A percentile compares a stretch with the other conserved stretches of the same genome.
Evolutionary conservation across 371 early-diverging fungal genomes (phyloP).

Genomic region (Mucor sp.): DNA sequence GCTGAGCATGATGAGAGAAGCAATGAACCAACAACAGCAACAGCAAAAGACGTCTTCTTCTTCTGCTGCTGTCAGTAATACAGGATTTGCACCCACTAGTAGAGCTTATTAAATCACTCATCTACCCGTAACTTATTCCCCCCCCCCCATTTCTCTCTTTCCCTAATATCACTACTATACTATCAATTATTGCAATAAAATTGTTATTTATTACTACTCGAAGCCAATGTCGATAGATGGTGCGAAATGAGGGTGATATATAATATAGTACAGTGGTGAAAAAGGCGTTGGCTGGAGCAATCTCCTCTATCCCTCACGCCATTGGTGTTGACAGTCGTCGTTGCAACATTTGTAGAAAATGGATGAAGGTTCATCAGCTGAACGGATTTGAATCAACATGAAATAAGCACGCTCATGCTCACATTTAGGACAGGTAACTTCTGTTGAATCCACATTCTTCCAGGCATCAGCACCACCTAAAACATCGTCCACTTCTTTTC

Average conservation of each 20-base stretch:
- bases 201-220: not conserved
- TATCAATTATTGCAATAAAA: constrained; percentile 1
- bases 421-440: constrained; percentile 91
- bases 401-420: constrained; percentile 88
- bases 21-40: constrained; percentile 48
- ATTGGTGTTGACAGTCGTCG: constrained; percentile 71
- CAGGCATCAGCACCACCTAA: constrained; percentile 91
- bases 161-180: not conserved
- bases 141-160: not conserved
- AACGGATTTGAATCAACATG: constrained; percentile 94
- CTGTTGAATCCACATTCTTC: constrained; percentile 91
- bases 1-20: constrained; percentile 63
- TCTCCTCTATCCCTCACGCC: constrained; percentile 74
- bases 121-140: not conserved
- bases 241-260: not conserved
- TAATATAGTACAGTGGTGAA: not conserved
- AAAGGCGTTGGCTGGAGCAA: not conserved
- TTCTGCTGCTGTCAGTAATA: constrained; percentile 7
- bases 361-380: constrained; percentile 95
- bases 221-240: not conserved
- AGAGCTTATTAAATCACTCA: constrained; percentile 16
- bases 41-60: constrained; percentile 5
- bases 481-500: constrained; percentile 93
- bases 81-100: constrained; percentile 23
- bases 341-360: constrained; percentile 87